phyloP scores from a whole-genome alignment of 1,139 yeast species.

The Lipomyces yarrowii region DNA sequence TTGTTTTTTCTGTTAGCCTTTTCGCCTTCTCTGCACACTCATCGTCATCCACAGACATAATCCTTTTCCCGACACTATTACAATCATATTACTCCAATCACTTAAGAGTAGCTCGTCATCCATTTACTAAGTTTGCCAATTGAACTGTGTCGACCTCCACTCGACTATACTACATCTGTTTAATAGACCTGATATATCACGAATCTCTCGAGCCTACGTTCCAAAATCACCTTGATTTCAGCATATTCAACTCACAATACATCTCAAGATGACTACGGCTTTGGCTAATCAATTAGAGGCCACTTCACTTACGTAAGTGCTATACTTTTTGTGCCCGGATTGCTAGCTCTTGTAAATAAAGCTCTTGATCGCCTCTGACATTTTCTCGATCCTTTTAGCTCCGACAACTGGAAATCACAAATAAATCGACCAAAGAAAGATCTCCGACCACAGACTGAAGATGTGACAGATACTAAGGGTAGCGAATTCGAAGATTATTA shows the following conservation, averaged over 20 bases:
- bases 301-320: conserved; percentile 33
- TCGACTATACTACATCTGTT: background rate
- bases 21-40: background rate
- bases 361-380: background rate
- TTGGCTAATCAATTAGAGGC: conserved; percentile 37
- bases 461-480: conserved; percentile 90
- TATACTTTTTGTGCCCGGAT: background rate
- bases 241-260: background rate
- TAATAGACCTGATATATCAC: background rate
- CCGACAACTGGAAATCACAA: conserved; percentile 65
- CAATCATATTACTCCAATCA: background rate
- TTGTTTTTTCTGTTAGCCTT: background rate
- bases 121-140: background rate
- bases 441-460: conserved; percentile 90
- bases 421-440: conserved; percentile 82
- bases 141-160: background rate
- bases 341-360: background rate
- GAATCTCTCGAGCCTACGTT: background rate
- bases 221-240: background rate
- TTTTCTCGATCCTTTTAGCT: background rate
- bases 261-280: conserved; percentile 35
- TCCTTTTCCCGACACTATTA: background rate
- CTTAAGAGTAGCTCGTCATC: background rate
- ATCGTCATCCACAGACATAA: background rate
- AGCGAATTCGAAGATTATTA: conserved; percentile 89